Evolutionary conservation across 345 rosid species (phyloP), one percentile per base, ranked within the genome.

Genomic region (sweet orange (Citrus sinensis)): DNA sequence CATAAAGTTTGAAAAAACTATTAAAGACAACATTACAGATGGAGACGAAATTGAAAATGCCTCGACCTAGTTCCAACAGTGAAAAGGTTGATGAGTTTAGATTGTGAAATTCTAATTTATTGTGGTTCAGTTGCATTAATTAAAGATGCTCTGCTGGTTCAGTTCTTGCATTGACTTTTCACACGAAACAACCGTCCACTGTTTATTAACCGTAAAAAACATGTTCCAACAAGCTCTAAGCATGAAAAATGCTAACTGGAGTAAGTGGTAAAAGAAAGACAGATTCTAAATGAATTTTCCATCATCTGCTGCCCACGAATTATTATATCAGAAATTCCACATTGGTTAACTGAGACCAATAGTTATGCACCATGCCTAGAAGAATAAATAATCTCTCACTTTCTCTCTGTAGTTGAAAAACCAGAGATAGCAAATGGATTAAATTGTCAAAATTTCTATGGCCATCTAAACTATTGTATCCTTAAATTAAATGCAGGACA

Each of bases 401-500:
- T n/a, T 13, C 55, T 46, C 17, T 46, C 16, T 46, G 51, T 73
- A 27, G 35, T 69, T 42, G 30, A 24, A 69, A 35, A 24, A 11
- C 24, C 6, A 34, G 22, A 39, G 56, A 59, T 42, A 60, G 67
- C 16, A 9, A 56, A 56, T 32, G 19, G 35, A 4, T 34, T 73
- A 73, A 60, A 29, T 75, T 29, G 2, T 17, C 27, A 32, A 32
- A 61, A 34, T 35, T 61, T 70, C 74, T 13, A 8, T 29, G 42
- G 62, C 77, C 55, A 35, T 66, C 69, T 73, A 51, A 79, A 78
- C 9, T 67, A 10, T 24, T 51, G 40, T 73, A 35, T 61, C 40
- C 63, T 51, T 64, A 14, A 42, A 68, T 40, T 70, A 20, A 70
- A 46, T 87, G 87, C 87, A 90, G 97, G 95, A 94, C 79, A 94